These are phyloP conservation scores for Pisolithus microcarpus DNA, from an alignment of 768 basidiomycete species.

Conservation along the genomic window DNA sequence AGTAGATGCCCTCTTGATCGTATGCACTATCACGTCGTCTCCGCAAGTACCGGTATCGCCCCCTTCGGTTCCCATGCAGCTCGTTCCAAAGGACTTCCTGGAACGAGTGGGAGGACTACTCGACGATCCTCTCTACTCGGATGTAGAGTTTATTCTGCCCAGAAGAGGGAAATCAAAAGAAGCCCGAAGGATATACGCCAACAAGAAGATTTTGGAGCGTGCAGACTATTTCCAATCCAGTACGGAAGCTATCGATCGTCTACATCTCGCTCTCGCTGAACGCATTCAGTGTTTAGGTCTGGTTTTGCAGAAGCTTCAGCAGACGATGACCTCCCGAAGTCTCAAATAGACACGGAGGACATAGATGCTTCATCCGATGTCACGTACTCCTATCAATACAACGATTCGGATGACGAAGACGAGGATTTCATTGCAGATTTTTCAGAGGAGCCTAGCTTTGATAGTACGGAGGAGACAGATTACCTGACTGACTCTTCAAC, in stretches of 20 bases:
- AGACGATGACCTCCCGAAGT: constrained; percentile 22
- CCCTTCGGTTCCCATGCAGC: constrained; percentile 38
- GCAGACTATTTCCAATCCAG: constrained; percentile 77
- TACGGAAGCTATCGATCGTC: constrained; percentile 21
- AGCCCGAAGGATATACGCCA: constrained; percentile 53
- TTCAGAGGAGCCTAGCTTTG: constrained; percentile 27
- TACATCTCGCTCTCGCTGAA: neutral
- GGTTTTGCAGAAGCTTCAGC: constrained; percentile 56
- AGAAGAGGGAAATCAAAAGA: constrained; percentile 32
- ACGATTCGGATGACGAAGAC: constrained; percentile 50
- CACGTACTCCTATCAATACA: constrained; percentile 29
- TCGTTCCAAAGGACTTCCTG: constrained; percentile 60
- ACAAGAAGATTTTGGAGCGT: constrained; percentile 56
- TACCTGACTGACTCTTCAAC: constrained; percentile 4
- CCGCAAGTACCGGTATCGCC: constrained; percentile 44
- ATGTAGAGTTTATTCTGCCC: constrained; percentile 75
- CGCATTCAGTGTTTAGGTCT: constrained; percentile 59
- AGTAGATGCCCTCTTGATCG: constrained; percentile 66
- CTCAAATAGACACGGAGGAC: constrained; percentile 24
- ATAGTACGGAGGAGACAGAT: constrained; percentile 20
- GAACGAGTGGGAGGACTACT: constrained; percentile 68
- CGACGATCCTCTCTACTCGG: constrained; percentile 79
- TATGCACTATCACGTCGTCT: constrained; percentile 71
- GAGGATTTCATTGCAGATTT: constrained; percentile 35
- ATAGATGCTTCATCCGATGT: constrained; percentile 48